A percentile compares a stretch with the other conserved stretches of the same genome.
These are phyloP conservation scores for Marvania coccoides DNA, from an alignment of 139 green algal species.

Conservation along the genomic window DNA sequence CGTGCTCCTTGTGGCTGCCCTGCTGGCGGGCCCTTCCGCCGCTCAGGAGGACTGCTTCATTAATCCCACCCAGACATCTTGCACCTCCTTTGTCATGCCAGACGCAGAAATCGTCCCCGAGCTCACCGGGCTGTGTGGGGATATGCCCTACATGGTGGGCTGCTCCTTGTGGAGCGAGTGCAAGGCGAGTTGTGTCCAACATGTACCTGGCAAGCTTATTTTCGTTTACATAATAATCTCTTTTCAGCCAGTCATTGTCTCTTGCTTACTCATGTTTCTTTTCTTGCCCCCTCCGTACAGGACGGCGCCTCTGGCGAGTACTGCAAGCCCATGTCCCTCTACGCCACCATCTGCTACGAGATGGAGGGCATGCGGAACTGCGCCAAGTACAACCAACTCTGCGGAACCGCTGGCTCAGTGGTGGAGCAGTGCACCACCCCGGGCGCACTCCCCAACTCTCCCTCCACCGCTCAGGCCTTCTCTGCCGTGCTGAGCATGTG, in stretches of 20 bases:
- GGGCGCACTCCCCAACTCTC: not conserved
- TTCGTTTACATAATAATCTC: too few species aligned
- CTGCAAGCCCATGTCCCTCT: slow-evolving; percentile 19
- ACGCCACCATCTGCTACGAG: slow-evolving; percentile 17
- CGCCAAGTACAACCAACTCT: slow-evolving; percentile 17
- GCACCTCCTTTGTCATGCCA: slow-evolving; percentile 1
- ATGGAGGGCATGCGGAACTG: slow-evolving; percentile 14
- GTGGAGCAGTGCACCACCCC: slow-evolving; percentile 18
- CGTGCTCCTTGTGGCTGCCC: not conserved
- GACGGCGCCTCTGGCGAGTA: not conserved
- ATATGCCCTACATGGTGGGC: slow-evolving; percentile 20
- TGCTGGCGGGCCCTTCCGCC: not conserved
- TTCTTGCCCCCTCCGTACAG: not conserved
- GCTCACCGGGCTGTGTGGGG: slow-evolving; percentile 6
- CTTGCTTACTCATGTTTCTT: too few species aligned
- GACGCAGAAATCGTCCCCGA: not conserved
- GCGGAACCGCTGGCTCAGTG: not conserved
- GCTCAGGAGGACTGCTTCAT: not conserved
- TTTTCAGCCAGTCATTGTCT: too few species aligned
- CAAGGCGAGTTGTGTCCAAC: not conserved
- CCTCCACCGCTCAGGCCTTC: slow-evolving; percentile 2
- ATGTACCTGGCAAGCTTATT: too few species aligned
- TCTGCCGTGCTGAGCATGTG: slow-evolving; percentile 4
- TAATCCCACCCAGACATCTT: not conserved
- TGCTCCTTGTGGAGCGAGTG: slow-evolving; percentile 19